A percentile compares a stretch with the other conserved stretches of the same genome.
Evolutionary conservation across 805 yeast species (phyloP).

Genomic region (Candida golubevii): DNA sequence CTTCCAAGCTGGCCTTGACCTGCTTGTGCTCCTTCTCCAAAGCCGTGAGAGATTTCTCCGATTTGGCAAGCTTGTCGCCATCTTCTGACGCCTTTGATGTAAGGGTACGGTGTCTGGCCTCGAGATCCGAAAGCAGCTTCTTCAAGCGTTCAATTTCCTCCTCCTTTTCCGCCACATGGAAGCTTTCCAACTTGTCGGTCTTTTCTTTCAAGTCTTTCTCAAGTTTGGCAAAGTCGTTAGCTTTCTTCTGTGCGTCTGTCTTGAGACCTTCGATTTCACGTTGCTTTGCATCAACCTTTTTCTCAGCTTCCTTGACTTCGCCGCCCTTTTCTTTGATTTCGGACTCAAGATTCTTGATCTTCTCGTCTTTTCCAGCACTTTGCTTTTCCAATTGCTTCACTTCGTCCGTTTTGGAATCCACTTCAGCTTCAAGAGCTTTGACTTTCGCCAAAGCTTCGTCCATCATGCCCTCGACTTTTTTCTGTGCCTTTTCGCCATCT

Average conservation of each 20-base stretch:
- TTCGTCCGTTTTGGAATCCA: conserved; percentile 7
- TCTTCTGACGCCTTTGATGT: background rate
- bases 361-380: background rate
- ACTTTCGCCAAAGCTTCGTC: conserved; percentile 2
- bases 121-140: conserved; percentile 1
- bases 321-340: conserved; percentile 6
- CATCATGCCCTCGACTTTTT: background rate
- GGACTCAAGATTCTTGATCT: conserved; percentile 1
- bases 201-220: conserved; percentile 2
- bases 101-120: conserved; percentile 1
- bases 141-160: conserved; percentile 2
- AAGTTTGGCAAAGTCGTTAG: background rate
- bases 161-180: conserved; percentile 5
- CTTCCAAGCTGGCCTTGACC: conserved; percentile 1
- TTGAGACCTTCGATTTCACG: conserved; percentile 7
- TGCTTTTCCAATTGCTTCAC: conserved; percentile 1
- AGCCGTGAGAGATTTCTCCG: background rate
- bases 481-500: conserved; percentile 2
- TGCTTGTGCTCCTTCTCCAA: conserved; percentile 6
- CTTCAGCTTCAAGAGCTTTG: conserved; percentile 7
- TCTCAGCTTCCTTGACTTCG: background rate
- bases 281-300: conserved; percentile 2
- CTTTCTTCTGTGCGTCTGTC: conserved; percentile 4
- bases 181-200: conserved; percentile 2
- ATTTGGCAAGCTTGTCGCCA: conserved; percentile 1